phyloP scores from a whole-genome alignment of 2,329 filamentous ascomycete species.

The Aspergillus awamori region DNA sequence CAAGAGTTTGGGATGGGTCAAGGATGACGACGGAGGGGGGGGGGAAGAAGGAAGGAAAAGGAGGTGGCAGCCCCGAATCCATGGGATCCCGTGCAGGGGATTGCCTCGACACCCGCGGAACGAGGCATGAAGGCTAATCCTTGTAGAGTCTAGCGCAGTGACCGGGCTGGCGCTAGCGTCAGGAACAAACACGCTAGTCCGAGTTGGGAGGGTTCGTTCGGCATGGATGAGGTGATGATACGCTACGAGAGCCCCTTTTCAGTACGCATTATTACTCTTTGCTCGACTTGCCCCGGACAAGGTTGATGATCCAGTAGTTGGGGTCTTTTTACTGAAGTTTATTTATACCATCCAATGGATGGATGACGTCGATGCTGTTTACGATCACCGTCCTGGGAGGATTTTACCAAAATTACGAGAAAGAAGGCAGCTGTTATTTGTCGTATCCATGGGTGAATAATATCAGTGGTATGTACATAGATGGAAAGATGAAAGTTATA shows the following conservation, averaged over 20 bases:
- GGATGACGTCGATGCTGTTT: background rate
- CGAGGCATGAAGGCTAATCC: constrained; percentile 14
- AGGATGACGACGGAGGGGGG: constrained; percentile 3
- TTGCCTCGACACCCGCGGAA: constrained; percentile 18
- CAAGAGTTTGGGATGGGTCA: background rate
- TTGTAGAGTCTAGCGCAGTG: background rate
- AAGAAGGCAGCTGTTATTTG: background rate
- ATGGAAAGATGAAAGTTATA: background rate
- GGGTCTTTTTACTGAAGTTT: constrained; percentile 1
- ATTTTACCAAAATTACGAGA: background rate
- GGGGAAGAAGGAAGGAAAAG: background rate
- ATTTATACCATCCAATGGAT: constrained; percentile 12
- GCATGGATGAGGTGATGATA: background rate
- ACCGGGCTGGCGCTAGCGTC: constrained; percentile 10
- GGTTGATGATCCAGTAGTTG: background rate
- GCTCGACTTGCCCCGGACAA: background rate
- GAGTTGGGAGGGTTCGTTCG: constrained; percentile 9
- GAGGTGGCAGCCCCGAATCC: constrained; percentile 11
- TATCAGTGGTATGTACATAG: no score
- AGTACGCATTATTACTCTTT: background rate
- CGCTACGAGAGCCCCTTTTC: constrained; percentile 1
- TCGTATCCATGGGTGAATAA: background rate
- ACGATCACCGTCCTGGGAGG: background rate
- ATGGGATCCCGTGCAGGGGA: constrained; percentile 6
- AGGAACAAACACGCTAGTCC: constrained; percentile 16